phyloP scores from a whole-genome alignment of 225 moss, liverwort and hornwort genomes.

The Physcomitrellopsis africana region DNA sequence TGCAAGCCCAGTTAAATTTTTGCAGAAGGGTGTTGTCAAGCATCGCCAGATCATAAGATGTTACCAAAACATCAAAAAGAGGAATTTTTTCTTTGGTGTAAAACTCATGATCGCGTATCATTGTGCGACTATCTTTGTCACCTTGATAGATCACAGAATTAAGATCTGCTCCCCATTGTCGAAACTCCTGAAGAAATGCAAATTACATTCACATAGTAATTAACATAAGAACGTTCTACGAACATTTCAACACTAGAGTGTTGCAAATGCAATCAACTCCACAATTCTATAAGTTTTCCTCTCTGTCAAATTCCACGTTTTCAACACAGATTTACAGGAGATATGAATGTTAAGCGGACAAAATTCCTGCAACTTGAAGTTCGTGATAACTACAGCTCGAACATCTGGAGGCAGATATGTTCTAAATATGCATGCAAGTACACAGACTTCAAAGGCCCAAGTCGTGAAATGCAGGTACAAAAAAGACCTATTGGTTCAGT shows the following conservation, averaged over 20 bases:
- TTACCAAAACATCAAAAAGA: slow-evolving; percentile 82
- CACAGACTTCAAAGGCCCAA: neutral
- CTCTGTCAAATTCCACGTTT: neutral
- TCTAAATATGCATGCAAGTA: neutral
- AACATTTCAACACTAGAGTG: neutral
- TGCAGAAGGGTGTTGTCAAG: slow-evolving; percentile 62
- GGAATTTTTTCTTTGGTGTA: slow-evolving; percentile 49
- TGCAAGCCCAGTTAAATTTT: slow-evolving; percentile 81
- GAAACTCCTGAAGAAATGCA: slow-evolving; percentile 65
- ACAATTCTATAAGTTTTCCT: slow-evolving; percentile 2
- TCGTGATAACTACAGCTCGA: neutral
- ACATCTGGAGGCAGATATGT: neutral
- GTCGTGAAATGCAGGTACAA: neutral
- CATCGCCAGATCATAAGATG: slow-evolving; percentile 79
- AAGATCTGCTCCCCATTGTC: slow-evolving; percentile 68
- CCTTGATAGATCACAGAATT: slow-evolving; percentile 80
- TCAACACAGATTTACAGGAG: slow-evolving; percentile 5
- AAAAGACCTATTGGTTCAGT: neutral
- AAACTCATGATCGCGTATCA: slow-evolving; percentile 74
- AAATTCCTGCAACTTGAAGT: slow-evolving; percentile 8
- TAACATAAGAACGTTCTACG: slow-evolving; percentile 1
- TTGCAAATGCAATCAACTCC: slow-evolving; percentile 10
- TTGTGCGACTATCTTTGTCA: slow-evolving; percentile 66
- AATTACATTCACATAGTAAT: slow-evolving; percentile 27
- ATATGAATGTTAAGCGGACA: slow-evolving; percentile 21